A percentile compares a stretch with the other conserved stretches of the same genome.
phyloP scores from a whole-genome alignment of 2,329 filamentous ascomycete species.

The Aureobasidium vineae region DNA sequence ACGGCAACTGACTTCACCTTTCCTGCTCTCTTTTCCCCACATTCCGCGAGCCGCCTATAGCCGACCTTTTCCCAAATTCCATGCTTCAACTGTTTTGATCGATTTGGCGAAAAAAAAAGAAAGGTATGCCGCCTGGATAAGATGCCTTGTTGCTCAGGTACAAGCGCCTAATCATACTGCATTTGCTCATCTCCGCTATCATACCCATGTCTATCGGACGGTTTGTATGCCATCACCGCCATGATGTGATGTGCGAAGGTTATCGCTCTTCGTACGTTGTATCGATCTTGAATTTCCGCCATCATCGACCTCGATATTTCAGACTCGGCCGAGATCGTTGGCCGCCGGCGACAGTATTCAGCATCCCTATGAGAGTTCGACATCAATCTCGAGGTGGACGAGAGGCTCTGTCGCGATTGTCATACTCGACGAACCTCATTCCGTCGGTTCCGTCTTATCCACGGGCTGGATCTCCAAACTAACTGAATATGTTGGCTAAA shows the following conservation, averaged over 20 bases:
- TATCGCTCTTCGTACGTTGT: neutral
- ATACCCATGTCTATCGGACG: neutral
- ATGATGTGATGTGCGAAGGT: neutral
- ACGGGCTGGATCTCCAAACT: too few relatives aligned
- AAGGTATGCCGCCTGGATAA: too few relatives aligned
- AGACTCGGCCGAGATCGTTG: neutral
- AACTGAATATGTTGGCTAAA: too few relatives aligned
- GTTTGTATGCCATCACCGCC: neutral
- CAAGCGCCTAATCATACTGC: neutral
- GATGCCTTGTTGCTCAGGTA: neutral
- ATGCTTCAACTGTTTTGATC: neutral
- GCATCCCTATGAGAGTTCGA: neutral
- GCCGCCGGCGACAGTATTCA: neutral
- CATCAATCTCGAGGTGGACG: neutral
- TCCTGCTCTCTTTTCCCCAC: conserved; percentile 1
- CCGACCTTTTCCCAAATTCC: neutral
- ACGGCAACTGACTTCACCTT: neutral
- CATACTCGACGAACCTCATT: too few relatives aligned
- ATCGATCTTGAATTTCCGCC: neutral
- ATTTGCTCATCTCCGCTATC: neutral
- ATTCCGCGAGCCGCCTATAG: conserved; percentile 16
- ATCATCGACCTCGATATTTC: neutral
- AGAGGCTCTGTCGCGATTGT: neutral
- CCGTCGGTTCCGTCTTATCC: too few relatives aligned
- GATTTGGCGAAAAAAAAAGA: neutral